Evolutionary conservation across 768 basidiomycete species (phyloP), one percentile per base, ranked within the genome.

Genomic region (Tylopilus intermedius): DNA sequence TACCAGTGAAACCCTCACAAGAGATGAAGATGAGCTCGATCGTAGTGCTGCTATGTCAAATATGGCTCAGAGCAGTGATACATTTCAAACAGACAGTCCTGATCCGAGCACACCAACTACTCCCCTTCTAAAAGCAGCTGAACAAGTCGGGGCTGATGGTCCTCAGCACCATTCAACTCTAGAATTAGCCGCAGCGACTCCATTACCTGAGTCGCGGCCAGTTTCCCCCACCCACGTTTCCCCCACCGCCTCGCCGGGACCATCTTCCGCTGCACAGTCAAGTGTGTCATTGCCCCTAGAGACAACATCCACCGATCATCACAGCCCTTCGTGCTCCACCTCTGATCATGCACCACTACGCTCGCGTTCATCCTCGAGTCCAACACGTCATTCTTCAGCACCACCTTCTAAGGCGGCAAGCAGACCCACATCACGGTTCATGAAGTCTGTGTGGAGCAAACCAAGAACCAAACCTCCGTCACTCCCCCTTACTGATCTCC

Each of bases 401-500:
- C 49, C 32, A 8, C 24, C 51, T 9, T 42, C 51, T 43, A 3
- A 45, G 0, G 15, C 43, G 11, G 4, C 18, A 22, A 45, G 35
- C 8, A 37, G 43, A 33, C 24, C 59, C 3, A 51, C 53, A 40
- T 38, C 49, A 26, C 47, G 18, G 41, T 45, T 29, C 42, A 35
- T 54, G 8, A 47, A 53, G 37, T 49, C 55, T 15, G 13, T 22
- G 6, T 37, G 41, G 22, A 21, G 26, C 3, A 68, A 56, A 47
- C 11, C 44, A 8, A 59, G 53, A 51, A 21, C 45, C 14, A 66
- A 55, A 54, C 51, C 69, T 56, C 53, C 61, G 21, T 66, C 66
- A 37, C 57, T 76, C 15, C 71, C 75, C 4, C 74, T 84, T 43
- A 68, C 79, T 5, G 61, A 73, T 24, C 75, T 89, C 27, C 76